Evolutionary conservation across 2,329 filamentous ascomycete genomes (phyloP).

Genomic region (Simplicillium sp.): DNA sequence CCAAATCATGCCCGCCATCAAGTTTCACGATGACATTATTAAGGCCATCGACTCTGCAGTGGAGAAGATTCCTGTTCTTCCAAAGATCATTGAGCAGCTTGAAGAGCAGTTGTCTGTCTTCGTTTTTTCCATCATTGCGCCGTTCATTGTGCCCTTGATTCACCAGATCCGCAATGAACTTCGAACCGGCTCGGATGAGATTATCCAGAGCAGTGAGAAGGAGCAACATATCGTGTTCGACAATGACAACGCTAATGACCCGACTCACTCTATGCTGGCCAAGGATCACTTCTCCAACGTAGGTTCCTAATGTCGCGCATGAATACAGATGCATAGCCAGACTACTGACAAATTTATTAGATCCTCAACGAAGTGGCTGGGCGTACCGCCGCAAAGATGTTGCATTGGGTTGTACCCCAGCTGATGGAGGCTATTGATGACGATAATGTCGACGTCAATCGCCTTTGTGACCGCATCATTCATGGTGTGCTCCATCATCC

Average conservation of each 20-base stretch:
- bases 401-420: slow-evolving; percentile 83
- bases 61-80: slow-evolving; percentile 76
- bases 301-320: slow-evolving; percentile 14
- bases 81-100: slow-evolving; percentile 76
- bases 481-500: slow-evolving; percentile 82
- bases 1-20: slow-evolving; percentile 80
- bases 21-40: slow-evolving; percentile 86
- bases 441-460: slow-evolving; percentile 57
- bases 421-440: slow-evolving; percentile 84
- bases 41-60: slow-evolving; percentile 68
- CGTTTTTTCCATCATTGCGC: slow-evolving; percentile 84
- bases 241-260: slow-evolving; percentile 66
- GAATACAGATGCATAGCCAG: neutral
- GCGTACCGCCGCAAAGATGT: slow-evolving; percentile 65
- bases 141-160: slow-evolving; percentile 79
- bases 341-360: slow-evolving; percentile 17
- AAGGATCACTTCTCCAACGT: slow-evolving; percentile 91
- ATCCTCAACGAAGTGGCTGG: slow-evolving; percentile 84
- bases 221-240: slow-evolving; percentile 84
- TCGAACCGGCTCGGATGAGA: slow-evolving; percentile 73
- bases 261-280: slow-evolving; percentile 79
- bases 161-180: slow-evolving; percentile 81
- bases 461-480: slow-evolving; percentile 67
- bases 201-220: slow-evolving; percentile 74
- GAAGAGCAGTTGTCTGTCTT: slow-evolving; percentile 83